Evolutionary conservation across 352 stramenopile species (phyloP), one percentile per base, ranked within the genome.

Genomic region (Halophytophthora polymorphica): DNA sequence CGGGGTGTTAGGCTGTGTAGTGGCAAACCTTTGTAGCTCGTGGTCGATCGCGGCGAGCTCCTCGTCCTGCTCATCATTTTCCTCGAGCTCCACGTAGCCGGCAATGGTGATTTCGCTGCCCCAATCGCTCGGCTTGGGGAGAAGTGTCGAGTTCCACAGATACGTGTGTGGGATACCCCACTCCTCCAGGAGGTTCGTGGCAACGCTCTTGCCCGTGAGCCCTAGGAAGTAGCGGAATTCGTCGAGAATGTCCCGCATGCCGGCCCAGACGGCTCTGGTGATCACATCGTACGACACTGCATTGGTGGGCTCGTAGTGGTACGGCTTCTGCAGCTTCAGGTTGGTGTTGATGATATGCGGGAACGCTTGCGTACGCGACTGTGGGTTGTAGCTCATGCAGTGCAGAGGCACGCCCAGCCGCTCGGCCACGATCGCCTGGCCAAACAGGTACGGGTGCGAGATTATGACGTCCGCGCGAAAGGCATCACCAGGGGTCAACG

Each of bases 381-480:
- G 53, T 2, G 81, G 77, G 1, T 67, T 79, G 21, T 61, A 61
- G 40, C 69, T 74, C 45, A 89, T 69, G 50, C 78, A 88, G 21
- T 91, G 81, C 23, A 91, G 36, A n/a, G 81, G 81, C 4, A 91
- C 62, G 8, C 81, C 81, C 11, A 91, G 76, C 11, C 81, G 73
- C 50, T 89, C 77, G 10, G 78, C 81, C 11, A 91, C 75, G 23
- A 74, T 66, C 1, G 59, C 65, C 19, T 88, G 78, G 1, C 79
- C 81, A 41, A 91, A 77, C 33, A 84, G 46, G 17, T 83, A 68
- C 22, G 77, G 78, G 43, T 89, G 71, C 14, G 76, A 70, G 39
- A 91, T 76, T 39, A 89, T 86, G n/a, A 66, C 66, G 35, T 91
- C 81, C 0, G 81, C 81, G 6, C 77, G 81, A 49, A 89, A 91